These are phyloP conservation scores for Plasmodium reichenowi DNA, from an alignment of 169 alveolate genomes.

Conservation along the genomic window DNA sequence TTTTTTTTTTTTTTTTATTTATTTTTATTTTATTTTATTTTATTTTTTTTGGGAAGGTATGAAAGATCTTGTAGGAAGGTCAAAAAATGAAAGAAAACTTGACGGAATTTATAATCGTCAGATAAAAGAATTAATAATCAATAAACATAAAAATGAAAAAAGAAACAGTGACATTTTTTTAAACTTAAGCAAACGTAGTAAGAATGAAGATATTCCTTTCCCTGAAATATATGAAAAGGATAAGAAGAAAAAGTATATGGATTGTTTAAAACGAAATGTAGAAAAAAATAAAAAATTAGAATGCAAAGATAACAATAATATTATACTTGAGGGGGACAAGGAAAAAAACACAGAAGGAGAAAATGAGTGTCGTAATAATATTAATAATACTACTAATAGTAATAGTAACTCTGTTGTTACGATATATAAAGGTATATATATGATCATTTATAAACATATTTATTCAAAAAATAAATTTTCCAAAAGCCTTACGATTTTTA, in stretches of 20 bases:
- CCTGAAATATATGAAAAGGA: slow-evolving; percentile 74
- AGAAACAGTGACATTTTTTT: slow-evolving; percentile 27
- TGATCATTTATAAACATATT: slow-evolving; percentile 53
- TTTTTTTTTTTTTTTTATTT: too few species aligned
- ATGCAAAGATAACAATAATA: slow-evolving; percentile 9
- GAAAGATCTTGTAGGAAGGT: slow-evolving; percentile 84
- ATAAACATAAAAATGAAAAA: slow-evolving; percentile 20
- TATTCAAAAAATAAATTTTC: slow-evolving; percentile 61
- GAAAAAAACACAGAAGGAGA: not conserved
- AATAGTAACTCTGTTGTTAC: not conserved
- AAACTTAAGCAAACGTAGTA: slow-evolving; percentile 57
- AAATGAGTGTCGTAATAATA: not conserved
- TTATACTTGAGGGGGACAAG: not conserved
- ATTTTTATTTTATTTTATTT: not conserved
- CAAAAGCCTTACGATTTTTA: slow-evolving; percentile 46
- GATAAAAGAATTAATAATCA: slow-evolving; percentile 49
- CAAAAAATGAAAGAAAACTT: slow-evolving; percentile 84
- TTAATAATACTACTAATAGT: slow-evolving; percentile 5
- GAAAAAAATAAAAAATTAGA: not conserved
- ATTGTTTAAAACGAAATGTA: not conserved
- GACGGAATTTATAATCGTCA: slow-evolving; percentile 85
- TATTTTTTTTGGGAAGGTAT: slow-evolving; percentile 55
- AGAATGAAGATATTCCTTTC: slow-evolving; percentile 63
- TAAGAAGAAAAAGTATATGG: slow-evolving; percentile 10
- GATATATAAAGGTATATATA: slow-evolving; percentile 54